Percentiles rank a stretch among this genome's conserved stretches.
These are phyloP conservation scores for Amphichorda felina DNA, from an alignment of 2,329 filamentous ascomycete species.

Conservation along the genomic window DNA sequence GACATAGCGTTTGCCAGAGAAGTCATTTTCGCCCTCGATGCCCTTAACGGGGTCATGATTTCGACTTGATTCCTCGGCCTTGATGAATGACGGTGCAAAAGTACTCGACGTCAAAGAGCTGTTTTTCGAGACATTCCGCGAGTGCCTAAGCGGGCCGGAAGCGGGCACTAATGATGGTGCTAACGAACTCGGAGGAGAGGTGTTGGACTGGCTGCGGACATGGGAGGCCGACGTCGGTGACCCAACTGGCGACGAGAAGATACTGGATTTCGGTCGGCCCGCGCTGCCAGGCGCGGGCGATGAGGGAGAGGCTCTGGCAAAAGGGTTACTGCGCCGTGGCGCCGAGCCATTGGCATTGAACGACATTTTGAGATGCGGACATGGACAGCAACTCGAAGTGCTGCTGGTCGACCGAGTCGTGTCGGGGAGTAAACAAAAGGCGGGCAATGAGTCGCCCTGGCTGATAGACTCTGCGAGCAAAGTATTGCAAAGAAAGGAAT, in stretches of 20 bases:
- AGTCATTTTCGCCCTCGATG: slow-evolving; percentile 96
- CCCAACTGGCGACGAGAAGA: slow-evolving; percentile 1
- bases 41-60: slow-evolving; percentile 48
- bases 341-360: slow-evolving; percentile 28
- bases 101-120: slow-evolving; percentile 59
- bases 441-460: too few relatives aligned
- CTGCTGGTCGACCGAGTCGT: background rate
- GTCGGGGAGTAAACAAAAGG: too few relatives aligned
- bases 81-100: slow-evolving; percentile 95
- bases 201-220: slow-evolving; percentile 57
- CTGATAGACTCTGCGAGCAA: background rate
- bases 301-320: slow-evolving; percentile 56
- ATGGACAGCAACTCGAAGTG: slow-evolving; percentile 11
- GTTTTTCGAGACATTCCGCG: slow-evolving; percentile 50
- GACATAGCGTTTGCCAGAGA: slow-evolving; percentile 96
- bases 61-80: slow-evolving; percentile 62
- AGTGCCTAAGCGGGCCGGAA: slow-evolving; percentile 14
- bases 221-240: slow-evolving; percentile 37
- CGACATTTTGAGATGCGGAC: slow-evolving; percentile 17
- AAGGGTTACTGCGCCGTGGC: slow-evolving; percentile 71
- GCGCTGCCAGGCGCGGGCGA: slow-evolving; percentile 42
- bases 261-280: slow-evolving; percentile 60
- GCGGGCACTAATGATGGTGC: background rate
- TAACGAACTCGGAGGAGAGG: slow-evolving; percentile 16
- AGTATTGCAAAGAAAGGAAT: slow-evolving; percentile 3